Evolutionary conservation across 1,284 basidiomycete species (phyloP).

Genomic region (Trichosporon faecale): DNA sequence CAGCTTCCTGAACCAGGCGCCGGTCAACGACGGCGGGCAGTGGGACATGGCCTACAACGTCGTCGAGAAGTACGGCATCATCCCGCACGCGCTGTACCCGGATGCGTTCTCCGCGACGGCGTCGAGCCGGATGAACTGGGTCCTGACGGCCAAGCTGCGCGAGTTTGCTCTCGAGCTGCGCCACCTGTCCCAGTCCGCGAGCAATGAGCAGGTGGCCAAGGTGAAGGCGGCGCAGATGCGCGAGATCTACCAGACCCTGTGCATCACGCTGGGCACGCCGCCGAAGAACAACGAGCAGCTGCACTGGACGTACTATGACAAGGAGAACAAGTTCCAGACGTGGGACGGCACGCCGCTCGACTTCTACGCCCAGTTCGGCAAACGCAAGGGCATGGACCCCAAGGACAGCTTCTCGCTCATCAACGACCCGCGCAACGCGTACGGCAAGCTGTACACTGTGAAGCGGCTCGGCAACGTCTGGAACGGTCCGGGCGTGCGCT

Average conservation of each 20-base stretch:
- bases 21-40: slow-evolving; percentile 88
- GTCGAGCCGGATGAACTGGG: slow-evolving; percentile 67
- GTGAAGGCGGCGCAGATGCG: slow-evolving; percentile 80
- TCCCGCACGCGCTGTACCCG: slow-evolving; percentile 77
- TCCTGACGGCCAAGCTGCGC: slow-evolving; percentile 84
- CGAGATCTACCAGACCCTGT: slow-evolving; percentile 83
- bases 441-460: slow-evolving; percentile 83
- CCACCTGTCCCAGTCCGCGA: slow-evolving; percentile 6
- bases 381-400: slow-evolving; percentile 44
- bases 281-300: slow-evolving; percentile 69
- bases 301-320: slow-evolving; percentile 84
- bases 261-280: slow-evolving; percentile 78
- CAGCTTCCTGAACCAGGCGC: slow-evolving; percentile 68
- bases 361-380: slow-evolving; percentile 61
- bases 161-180: slow-evolving; percentile 84
- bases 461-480: slow-evolving; percentile 89
- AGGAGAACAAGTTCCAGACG: slow-evolving; percentile 67
- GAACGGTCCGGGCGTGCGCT: slow-evolving; percentile 76
- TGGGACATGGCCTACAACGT: slow-evolving; percentile 94
- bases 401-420: slow-evolving; percentile 82
- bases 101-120: slow-evolving; percentile 80
- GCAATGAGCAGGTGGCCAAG: slow-evolving; percentile 32
- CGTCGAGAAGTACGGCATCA: slow-evolving; percentile 70
- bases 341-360: slow-evolving; percentile 77
- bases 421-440: slow-evolving; percentile 86